Base-by-base conservation (phyloP, 2,329 filamentous ascomycete species). In the Chrysosphaeria jannelii region DNA sequence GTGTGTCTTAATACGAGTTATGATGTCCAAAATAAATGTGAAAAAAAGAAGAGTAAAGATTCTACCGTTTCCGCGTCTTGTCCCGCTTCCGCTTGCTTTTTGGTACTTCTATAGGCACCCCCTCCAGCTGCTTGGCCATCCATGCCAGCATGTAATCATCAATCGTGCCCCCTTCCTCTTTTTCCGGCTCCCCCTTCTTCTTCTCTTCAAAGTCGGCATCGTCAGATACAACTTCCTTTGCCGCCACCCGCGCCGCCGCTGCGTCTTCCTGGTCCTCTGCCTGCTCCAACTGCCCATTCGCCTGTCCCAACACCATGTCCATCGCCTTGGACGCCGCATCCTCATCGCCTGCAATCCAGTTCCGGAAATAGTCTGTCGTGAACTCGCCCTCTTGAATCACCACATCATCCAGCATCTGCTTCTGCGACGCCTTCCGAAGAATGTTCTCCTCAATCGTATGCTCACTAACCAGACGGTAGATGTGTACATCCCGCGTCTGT, bases 391-490 rank as follows among this genome's bases (percentile, higher is more conserved):
- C 85, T 39, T 97, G 88, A 33, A 97, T 97, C 27, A 97, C 79
- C 6, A 97, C 76, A 31, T 97, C 85, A 36, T 97, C 85, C 0
- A 97, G 57, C 61, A 97, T 78, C 35, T 88, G 74, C 48, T 97
- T 97, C 44, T 97, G 85, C 25, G 85, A 88, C 8, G 78, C 78
- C 39, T 93, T 93, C 31, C 81, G 74, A 19, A 97, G 51, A 29
- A 97, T 97, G 38, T 97, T 97, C 37, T 81, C 81, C 43, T 97
- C 85, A 29, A 97, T 93, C 0, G 85, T 97, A 38, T 88, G 69
- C 37, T 91, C 69, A 8, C 76, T 85, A 6, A 89, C 66, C 11
- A 93, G 65, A 2, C 81, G 76, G 47, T 93, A 97, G 28, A 97
- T 93, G 42, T 93, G 81, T 15, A 97, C 85, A 40, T 97, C 85